Base-by-base conservation (phyloP, 768 basidiomycete genomes). In the Amanita thiersii region DNA sequence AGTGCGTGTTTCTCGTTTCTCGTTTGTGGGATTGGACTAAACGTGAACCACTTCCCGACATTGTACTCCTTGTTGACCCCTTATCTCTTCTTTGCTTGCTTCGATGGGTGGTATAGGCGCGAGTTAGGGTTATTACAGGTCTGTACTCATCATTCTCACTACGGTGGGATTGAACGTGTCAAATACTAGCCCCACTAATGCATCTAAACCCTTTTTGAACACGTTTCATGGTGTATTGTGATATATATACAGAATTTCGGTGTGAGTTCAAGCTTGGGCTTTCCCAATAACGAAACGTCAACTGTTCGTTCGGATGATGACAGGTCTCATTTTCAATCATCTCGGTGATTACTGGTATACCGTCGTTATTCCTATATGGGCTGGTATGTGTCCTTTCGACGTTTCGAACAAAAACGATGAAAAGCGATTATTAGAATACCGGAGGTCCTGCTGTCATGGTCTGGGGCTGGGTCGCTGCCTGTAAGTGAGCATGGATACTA, bases 371-470 rank as follows among this genome's bases (percentile, higher is more conserved):
- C 50, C 53, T 73, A 31, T 85, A 75, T 59, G 82, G 83, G 12
- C 49, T 85, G 56, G 81, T 82, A 50, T 46, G 77, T 61, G 17
- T 33, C 3, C 11, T 14, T n/a, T 5, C 19, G 20, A 12, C 31
- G n/a, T 37, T 45, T 21, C 39, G 3, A 21, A n/a, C 17, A 20
- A 1, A 26, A 5, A 18, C 14, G 14, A 37, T 10, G 3, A 18
- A 29, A 18, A 10, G 29, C 48, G 8, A 40, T 3, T 5, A 37
- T n/a, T 18, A 85, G 77, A 80, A 74, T 35, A 86, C 81, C 0
- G 83, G 84, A 30, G 84, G 84, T 5, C 81, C 82, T 0, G 82
- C 68, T 0, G 81, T 83, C 2, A 86, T 85, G 82, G 79, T 80
- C 0, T 83, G 80, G 79, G 79, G 80, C 12, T 85, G 76, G 74